Conservation (phyloP, 1,284 basidiomycete genomes). For the Neonothopanus nambi region DNA sequence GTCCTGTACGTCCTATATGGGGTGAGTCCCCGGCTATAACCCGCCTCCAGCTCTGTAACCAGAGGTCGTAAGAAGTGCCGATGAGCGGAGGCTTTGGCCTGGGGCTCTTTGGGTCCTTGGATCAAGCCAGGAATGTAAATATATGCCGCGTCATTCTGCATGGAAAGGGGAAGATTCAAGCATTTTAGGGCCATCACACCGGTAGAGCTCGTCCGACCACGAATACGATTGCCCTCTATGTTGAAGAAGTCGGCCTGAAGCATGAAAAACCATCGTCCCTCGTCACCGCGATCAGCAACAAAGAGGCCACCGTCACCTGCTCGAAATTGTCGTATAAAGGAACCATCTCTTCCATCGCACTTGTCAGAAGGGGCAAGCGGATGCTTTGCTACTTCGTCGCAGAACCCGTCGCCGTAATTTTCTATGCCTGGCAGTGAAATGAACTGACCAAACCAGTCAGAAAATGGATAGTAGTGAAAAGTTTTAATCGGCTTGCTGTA, state of each 20-base stretch:
- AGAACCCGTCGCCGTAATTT: slow-evolving; percentile 1
- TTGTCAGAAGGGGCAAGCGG: background rate
- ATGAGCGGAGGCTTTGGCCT: background rate
- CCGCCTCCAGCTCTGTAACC: background rate
- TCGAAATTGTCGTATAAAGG: background rate
- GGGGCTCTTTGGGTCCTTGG: slow-evolving; percentile 10
- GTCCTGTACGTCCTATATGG: background rate
- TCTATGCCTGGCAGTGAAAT: slow-evolving; percentile 4
- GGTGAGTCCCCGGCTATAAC: background rate
- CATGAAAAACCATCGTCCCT: slow-evolving; percentile 5
- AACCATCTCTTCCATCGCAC: background rate
- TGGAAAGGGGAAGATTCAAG: slow-evolving; percentile 3
- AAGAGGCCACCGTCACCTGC: background rate
- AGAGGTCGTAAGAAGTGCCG: slow-evolving; percentile 1
- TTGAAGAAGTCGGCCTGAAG: slow-evolving; percentile 7
- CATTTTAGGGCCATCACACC: background rate
- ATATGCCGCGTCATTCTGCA: slow-evolving; percentile 10
- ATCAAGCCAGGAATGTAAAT: slow-evolving; percentile 10
- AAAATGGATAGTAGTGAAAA: slow-evolving; percentile 6
- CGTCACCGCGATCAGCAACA: background rate
- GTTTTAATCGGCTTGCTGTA: background rate
- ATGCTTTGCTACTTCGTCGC: background rate
- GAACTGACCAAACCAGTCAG: slow-evolving; percentile 5
- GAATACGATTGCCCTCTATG: slow-evolving; percentile 1
- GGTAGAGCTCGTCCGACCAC: background rate